A percentile compares a stretch with the other conserved stretches of the same genome.
phyloP scores from a whole-genome alignment of 495 filamentous ascomycete species.

The Aspergillus ellipticus region DNA sequence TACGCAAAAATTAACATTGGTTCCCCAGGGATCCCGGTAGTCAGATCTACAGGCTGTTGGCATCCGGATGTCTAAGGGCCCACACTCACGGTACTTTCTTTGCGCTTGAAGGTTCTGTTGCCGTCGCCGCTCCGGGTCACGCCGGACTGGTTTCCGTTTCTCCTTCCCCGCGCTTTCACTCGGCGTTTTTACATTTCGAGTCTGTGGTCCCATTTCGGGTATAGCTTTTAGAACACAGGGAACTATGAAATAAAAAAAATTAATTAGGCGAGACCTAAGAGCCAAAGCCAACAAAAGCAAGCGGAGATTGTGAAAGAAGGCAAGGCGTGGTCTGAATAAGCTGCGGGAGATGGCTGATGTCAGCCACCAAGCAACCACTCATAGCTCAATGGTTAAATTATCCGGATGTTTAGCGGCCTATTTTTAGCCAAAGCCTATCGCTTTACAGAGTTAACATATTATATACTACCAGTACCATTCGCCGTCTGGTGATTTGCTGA shows the following conservation, averaged over 20 bases:
- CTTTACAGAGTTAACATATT: no score
- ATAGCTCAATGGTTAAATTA: no score
- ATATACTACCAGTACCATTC: no score
- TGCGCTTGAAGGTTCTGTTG: slow-evolving; percentile 31
- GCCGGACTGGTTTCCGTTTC: slow-evolving; percentile 28
- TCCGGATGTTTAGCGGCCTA: no score
- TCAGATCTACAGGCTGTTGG: not conserved
- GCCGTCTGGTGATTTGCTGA: no score
- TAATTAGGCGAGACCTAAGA: not conserved
- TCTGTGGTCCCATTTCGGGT: slow-evolving; percentile 5
- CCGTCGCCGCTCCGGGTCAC: slow-evolving; percentile 25
- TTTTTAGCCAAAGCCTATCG: no score
- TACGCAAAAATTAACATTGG: slow-evolving; percentile 6
- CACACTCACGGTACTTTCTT: slow-evolving; percentile 25
- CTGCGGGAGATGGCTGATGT: not conserved
- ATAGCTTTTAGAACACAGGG: no score
- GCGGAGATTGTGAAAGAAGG: not conserved
- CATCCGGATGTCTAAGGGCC: not conserved
- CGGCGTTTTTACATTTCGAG: not conserved
- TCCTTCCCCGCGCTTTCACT: slow-evolving; percentile 10
- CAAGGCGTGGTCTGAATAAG: not conserved
- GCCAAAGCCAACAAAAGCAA: not conserved
- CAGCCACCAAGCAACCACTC: not conserved
- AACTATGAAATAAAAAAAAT: no score
- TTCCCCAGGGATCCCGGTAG: not conserved